Evolutionary conservation across 2,329 filamentous ascomycete genomes (phyloP), one percentile per base, ranked within the genome.

Genomic region (Calycina herbarum): DNA sequence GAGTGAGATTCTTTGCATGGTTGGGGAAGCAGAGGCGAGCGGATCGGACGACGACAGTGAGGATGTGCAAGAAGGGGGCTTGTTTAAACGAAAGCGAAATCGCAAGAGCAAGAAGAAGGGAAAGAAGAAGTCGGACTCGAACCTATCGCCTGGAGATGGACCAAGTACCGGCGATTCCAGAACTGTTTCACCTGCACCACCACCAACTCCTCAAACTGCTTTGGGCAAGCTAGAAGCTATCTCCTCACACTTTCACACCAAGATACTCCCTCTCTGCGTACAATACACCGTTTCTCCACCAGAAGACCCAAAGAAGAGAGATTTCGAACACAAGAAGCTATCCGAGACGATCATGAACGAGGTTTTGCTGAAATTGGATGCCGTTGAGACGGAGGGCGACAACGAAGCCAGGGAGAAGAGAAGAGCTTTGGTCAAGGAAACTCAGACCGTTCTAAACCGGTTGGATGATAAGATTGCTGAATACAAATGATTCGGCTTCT

Each of bases 311-410:
- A 88, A 89, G 76, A 92, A 90, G 81, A 81, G 85, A 60, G 84
- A 85, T 15, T 91, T 93, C 40, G 90, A 94, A 73, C 89, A 94
- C 76, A 88, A 89, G 75, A 89, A 85, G 75, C 77, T 95, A 20
- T 88, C 86, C 3, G 92, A 95, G 80, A 91, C 89, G 4, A 84
- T 93, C 48, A 82, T 95, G 81, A 86, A 89, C 68, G 89, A 93
- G 71, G 86, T 93, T 2, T 74, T 94, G 45, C 78, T 95, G 69
- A 94, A 94, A 79, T 77, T 93, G 48, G 92, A 95, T 75, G 88
- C 84, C 27, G 86, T 94, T 2, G 90, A 94, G 71, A 89, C 88
- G 0, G 88, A 89, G 59, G 90, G 90, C 5, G 86, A 91, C 69
- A 76, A 80, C 10, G 86, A 89, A 13, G 86, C 90, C 31, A 82